These are phyloP conservation scores for Xeromyces bisporus DNA, from an alignment of 495 filamentous ascomycete species.

Conservation along the genomic window DNA sequence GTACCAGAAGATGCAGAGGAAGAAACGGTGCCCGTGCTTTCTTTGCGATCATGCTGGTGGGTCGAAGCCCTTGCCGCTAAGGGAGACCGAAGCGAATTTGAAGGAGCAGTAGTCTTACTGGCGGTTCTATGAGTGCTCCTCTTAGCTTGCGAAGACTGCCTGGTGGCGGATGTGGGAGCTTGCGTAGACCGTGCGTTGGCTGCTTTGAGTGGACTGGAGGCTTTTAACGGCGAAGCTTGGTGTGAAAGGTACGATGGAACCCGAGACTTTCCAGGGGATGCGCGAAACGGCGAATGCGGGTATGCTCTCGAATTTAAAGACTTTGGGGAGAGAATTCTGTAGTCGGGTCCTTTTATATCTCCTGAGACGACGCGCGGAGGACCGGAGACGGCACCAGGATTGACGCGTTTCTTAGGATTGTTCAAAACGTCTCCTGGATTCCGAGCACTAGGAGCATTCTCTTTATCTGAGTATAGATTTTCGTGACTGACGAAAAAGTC, in stretches of 20 bases:
- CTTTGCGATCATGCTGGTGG: slow-evolving; percentile 28
- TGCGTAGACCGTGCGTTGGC: slow-evolving; percentile 16
- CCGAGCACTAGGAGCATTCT: slow-evolving; percentile 42
- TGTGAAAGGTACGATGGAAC: slow-evolving; percentile 32
- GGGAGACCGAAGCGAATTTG: slow-evolving; percentile 16
- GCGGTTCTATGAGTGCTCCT: slow-evolving; percentile 9
- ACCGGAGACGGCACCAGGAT: slow-evolving; percentile 18
- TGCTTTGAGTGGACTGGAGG: slow-evolving; percentile 32
- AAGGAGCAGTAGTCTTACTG: slow-evolving; percentile 15
- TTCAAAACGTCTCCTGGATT: slow-evolving; percentile 25
- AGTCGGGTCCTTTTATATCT: slow-evolving; percentile 26
- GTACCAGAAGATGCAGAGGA: slow-evolving; percentile 34
- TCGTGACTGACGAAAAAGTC: slow-evolving; percentile 15
- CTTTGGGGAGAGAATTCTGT: slow-evolving; percentile 60
- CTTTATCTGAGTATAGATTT: slow-evolving; percentile 54
- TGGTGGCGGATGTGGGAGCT: slow-evolving; percentile 16
- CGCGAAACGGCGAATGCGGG: slow-evolving; percentile 38
- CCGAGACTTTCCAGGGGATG: slow-evolving; percentile 26
- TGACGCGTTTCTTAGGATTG: slow-evolving; percentile 44
- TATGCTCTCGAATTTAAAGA: slow-evolving; percentile 61
- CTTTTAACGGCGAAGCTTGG: slow-evolving; percentile 38
- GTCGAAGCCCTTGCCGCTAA: slow-evolving; percentile 22
- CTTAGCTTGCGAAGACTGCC: slow-evolving; percentile 17
- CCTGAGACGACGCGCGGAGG: slow-evolving; percentile 35
- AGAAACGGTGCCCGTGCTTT: slow-evolving; percentile 17